A percentile compares a stretch with the other conserved stretches of the same genome.
Evolutionary conservation across 345 rosid genomes (phyloP).

Genomic region (Orychophragmus violaceus): DNA sequence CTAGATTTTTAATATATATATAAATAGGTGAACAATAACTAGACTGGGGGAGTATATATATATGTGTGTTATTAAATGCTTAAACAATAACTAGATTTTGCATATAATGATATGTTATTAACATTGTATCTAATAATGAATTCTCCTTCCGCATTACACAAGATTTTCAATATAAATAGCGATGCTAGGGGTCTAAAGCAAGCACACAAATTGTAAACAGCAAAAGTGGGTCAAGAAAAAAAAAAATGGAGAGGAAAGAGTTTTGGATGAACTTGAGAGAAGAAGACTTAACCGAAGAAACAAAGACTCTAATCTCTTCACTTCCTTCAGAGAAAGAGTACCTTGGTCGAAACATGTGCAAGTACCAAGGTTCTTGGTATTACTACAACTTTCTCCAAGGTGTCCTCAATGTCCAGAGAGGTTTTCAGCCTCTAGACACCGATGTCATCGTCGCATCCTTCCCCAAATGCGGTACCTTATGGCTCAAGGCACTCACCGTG

Average conservation of each 20-base stretch:
- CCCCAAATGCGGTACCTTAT: slow-evolving; percentile 48
- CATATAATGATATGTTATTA: too few relatives aligned
- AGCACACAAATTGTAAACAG: neutral
- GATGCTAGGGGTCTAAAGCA: neutral
- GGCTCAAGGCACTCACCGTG: slow-evolving; percentile 46
- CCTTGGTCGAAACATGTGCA: slow-evolving; percentile 21
- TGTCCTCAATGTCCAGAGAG: slow-evolving; percentile 32
- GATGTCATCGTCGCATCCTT: slow-evolving; percentile 40
- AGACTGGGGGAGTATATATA: too few relatives aligned
- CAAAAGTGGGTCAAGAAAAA: too few relatives aligned
- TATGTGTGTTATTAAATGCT: too few relatives aligned
- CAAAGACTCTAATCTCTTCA: slow-evolving; percentile 27
- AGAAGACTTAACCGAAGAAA: slow-evolving; percentile 12
- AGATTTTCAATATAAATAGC: neutral
- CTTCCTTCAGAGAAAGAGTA: slow-evolving; percentile 31
- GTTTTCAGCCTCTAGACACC: slow-evolving; percentile 34
- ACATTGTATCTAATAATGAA: too few relatives aligned
- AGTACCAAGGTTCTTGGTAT: slow-evolving; percentile 38
- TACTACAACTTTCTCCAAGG: slow-evolving; percentile 17
- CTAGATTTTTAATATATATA: too few relatives aligned
- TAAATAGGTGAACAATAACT: too few relatives aligned
- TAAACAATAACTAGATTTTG: too few relatives aligned
- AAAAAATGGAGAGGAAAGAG: neutral
- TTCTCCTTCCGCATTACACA: too few relatives aligned
- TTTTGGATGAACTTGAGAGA: neutral